These are phyloP conservation scores for Tetrapisispora fleetii DNA, from an alignment of 805 yeast genomes.

Conservation along the genomic window DNA sequence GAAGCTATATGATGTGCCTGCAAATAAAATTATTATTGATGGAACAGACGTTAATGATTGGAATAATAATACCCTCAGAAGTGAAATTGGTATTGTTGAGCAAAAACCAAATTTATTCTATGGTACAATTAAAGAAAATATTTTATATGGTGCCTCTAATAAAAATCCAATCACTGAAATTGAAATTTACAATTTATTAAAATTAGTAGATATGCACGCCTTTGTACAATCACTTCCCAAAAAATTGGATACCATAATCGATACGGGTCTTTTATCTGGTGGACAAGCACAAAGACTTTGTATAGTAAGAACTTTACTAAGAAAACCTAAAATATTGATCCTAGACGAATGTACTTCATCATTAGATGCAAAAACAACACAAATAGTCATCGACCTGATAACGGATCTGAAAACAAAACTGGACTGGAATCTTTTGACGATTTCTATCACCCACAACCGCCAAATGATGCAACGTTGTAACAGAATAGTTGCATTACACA, in stretches of 20 bases:
- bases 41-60: slow-evolving; percentile 39
- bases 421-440: slow-evolving; percentile 25
- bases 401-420: slow-evolving; percentile 31
- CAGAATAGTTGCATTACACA: slow-evolving; percentile 36
- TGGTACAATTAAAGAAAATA: slow-evolving; percentile 63
- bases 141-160: slow-evolving; percentile 44
- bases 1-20: slow-evolving; percentile 37
- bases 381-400: slow-evolving; percentile 42
- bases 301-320: slow-evolving; percentile 68
- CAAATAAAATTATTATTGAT: slow-evolving; percentile 36
- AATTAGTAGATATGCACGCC: slow-evolving; percentile 40
- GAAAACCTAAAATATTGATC: slow-evolving; percentile 53
- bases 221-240: slow-evolving; percentile 47
- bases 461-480: slow-evolving; percentile 56
- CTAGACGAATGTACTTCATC: slow-evolving; percentile 90
- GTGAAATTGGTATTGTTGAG: slow-evolving; percentile 55
- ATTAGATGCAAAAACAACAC: slow-evolving; percentile 56
- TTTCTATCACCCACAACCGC: slow-evolving; percentile 67
- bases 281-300: slow-evolving; percentile 87
- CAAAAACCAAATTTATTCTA: slow-evolving; percentile 66
- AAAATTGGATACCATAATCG: slow-evolving; percentile 52
- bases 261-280: slow-evolving; percentile 54
- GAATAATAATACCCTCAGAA: slow-evolving; percentile 41
- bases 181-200: slow-evolving; percentile 34
- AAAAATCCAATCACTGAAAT: slow-evolving; percentile 22